A percentile compares a stretch with the other conserved stretches of the same genome.
Conservation (phyloP, 495 filamentous ascomycete species). For the Aspergillus heteromorphus region DNA sequence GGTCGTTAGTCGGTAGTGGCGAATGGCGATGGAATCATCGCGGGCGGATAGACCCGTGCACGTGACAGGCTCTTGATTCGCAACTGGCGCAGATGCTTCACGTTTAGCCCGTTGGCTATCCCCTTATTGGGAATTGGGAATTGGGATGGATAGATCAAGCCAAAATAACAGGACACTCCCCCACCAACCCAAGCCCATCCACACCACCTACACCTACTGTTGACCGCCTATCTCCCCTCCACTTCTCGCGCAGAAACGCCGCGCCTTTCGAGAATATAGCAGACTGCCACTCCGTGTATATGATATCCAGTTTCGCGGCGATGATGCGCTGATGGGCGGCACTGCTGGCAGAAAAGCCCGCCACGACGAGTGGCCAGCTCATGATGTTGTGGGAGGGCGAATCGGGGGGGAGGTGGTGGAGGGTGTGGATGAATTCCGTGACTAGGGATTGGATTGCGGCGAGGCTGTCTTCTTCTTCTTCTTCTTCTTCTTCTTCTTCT, state of each 20-base stretch:
- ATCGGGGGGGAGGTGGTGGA: slow-evolving; percentile 6
- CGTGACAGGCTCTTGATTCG: no score
- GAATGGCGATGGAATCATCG: background rate
- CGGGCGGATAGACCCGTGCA: no score
- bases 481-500: no score
- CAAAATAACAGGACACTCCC: slow-evolving; percentile 1
- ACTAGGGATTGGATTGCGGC: slow-evolving; percentile 1
- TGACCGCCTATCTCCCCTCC: background rate
- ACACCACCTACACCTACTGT: background rate
- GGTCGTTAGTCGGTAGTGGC: background rate
- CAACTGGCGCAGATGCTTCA: no score
- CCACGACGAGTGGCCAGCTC: slow-evolving; percentile 18
- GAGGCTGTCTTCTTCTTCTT: no score
- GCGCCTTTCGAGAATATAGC: slow-evolving; percentile 2
- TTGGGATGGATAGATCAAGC: background rate
- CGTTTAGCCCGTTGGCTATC: no score
- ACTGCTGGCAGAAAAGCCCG: slow-evolving; percentile 7
- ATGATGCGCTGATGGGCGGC: slow-evolving; percentile 11
- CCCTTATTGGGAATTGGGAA: no score
- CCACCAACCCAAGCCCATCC: background rate
- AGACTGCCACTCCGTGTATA: slow-evolving; percentile 1
- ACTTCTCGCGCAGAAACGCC: background rate
- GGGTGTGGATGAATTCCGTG: slow-evolving; percentile 1
- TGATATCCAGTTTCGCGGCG: background rate
- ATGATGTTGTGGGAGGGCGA: slow-evolving; percentile 12